Base-by-base conservation (phyloP, 768 basidiomycete genomes). In the Trametes elegans region DNA sequence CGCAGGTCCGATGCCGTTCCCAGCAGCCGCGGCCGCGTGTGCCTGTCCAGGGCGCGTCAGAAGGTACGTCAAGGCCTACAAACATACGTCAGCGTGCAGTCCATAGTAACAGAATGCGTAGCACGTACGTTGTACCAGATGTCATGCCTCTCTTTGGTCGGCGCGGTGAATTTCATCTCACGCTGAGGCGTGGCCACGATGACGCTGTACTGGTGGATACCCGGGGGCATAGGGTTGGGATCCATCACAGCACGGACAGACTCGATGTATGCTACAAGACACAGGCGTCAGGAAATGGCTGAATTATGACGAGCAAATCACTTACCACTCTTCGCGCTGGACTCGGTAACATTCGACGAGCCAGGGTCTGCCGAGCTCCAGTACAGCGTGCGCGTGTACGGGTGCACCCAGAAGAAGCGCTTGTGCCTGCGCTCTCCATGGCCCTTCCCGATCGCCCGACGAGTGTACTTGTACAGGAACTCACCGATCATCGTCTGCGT, bases 401-500 rank as follows among this genome's bases (percentile, higher is more conserved):
- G 97, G 71, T 98, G 96, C n/a, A 99, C 87, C 97, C 97, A 99
- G 80, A 98, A 97, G 84, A 94, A 99, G 32, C 97, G 80, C 70
- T 84, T 87, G 72, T 99, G 97, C 47, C 95, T 77, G 68, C 83
- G 86, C 69, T 93, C 88, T 19, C 91, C 91, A 68, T 93, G 82
- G 11, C 93, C 94, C 71, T 90, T 95, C 21, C 94, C 93, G 64
- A 98, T 83, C 16, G 90, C 74, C 53, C 84, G 81, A 47, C 96
- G 80, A 8, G 96, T 98, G 73, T 99, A 98, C 77, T 98, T 98
- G 81, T 90, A 92, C 74, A 99, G 71, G 73, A 94, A 98, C 76
- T 98, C 96, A 45, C 97, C 96, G 62, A 98, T 98, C 97, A 99
- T 99, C 21, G 95, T 97, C 77, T 98, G 96, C 14, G 97, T 99